phyloP scores from a whole-genome alignment of 2,329 filamentous ascomycete genomes.

The Plectosphaerella plurivora region DNA sequence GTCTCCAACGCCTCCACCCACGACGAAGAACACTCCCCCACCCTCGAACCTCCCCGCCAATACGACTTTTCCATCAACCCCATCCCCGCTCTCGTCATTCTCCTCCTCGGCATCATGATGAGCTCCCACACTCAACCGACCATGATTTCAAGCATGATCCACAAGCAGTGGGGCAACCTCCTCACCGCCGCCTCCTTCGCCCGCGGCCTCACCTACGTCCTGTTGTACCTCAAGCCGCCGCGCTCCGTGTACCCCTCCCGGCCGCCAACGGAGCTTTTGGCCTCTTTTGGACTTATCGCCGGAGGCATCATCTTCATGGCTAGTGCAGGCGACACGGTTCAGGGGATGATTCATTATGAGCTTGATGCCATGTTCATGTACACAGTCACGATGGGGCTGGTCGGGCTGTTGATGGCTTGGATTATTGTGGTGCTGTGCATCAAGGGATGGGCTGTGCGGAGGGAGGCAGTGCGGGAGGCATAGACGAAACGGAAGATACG shows the following conservation, averaged over 20 bases:
- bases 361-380: constrained; percentile 93
- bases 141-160: constrained; percentile 86
- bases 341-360: constrained; percentile 69
- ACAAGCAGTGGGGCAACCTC: constrained; percentile 88
- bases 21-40: constrained; percentile 39
- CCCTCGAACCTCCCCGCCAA: constrained; percentile 50
- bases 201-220: constrained; percentile 72
- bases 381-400: constrained; percentile 80
- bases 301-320: constrained; percentile 92
- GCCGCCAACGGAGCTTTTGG: constrained; percentile 85
- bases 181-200: constrained; percentile 77
- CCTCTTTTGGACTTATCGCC: constrained; percentile 79
- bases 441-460: constrained; percentile 76
- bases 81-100: constrained; percentile 79
- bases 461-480: constrained; percentile 27
- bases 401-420: constrained; percentile 82
- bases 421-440: constrained; percentile 71
- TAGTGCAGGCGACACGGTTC: constrained; percentile 73
- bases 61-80: constrained; percentile 82
- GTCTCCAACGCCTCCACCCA: constrained; percentile 32
- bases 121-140: constrained; percentile 80
- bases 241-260: constrained; percentile 75
- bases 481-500: background rate
- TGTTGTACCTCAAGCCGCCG: constrained; percentile 76
- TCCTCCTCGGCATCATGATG: constrained; percentile 93